phyloP scores from a whole-genome alignment of 1,139 yeast species.

The Yamadazyma sp. region DNA sequence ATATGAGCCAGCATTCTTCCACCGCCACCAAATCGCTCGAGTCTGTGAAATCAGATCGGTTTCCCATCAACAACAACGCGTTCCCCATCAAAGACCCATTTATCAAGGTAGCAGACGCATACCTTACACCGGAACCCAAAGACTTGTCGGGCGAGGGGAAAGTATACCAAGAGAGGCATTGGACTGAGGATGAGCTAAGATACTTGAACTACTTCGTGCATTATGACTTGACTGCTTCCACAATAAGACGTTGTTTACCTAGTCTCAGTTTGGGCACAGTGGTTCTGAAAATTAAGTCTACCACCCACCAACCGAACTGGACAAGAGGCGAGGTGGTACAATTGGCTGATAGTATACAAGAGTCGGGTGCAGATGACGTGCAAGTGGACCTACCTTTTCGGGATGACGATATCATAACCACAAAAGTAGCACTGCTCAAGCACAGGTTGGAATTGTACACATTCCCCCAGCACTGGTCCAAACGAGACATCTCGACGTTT shows the following conservation, averaged over 20 bases:
- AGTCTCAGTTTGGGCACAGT: slow-evolving; percentile 2
- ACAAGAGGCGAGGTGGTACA: slow-evolving; percentile 14
- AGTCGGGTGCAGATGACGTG: not conserved
- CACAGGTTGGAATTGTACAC: not conserved
- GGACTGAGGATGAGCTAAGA: slow-evolving; percentile 10
- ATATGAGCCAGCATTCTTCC: not conserved
- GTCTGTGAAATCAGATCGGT: not conserved
- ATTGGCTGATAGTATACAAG: slow-evolving; percentile 7
- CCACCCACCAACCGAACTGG: slow-evolving; percentile 8
- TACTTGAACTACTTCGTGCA: slow-evolving; percentile 9
- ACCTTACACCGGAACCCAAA: slow-evolving; percentile 18
- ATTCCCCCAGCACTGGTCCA: slow-evolving; percentile 6
- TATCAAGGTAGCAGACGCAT: slow-evolving; percentile 9
- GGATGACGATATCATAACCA: slow-evolving; percentile 3
- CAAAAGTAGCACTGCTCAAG: slow-evolving; percentile 2
- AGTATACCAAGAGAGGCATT: slow-evolving; percentile 2
- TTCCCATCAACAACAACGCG: not conserved
- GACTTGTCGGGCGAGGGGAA: slow-evolving; percentile 16
- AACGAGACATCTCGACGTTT: slow-evolving; percentile 6
- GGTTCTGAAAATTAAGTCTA: not conserved
- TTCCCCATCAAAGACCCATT: slow-evolving; percentile 1
- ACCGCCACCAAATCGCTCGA: not conserved
- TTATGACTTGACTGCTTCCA: slow-evolving; percentile 13
- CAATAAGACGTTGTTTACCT: slow-evolving; percentile 8
- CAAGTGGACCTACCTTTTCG: slow-evolving; percentile 12